These are phyloP conservation scores for Podaxis rugospora DNA, from an alignment of 768 basidiomycete species.

Conservation along the genomic window DNA sequence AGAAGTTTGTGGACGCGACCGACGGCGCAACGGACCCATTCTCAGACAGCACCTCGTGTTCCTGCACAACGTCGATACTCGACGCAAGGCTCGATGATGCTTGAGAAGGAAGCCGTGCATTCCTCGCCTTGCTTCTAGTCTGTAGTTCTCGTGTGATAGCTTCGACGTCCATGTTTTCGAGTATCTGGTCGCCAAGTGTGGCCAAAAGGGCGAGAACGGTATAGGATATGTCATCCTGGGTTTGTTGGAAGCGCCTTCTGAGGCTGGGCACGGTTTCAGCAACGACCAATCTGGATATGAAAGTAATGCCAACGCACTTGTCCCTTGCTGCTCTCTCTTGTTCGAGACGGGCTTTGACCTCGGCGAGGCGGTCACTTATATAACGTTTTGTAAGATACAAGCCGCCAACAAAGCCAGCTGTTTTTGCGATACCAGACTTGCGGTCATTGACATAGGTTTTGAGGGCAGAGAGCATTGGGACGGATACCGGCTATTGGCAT, in stretches of 20 bases:
- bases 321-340: slow-evolving; percentile 62
- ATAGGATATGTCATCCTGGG: slow-evolving; percentile 72
- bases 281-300: background rate
- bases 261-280: slow-evolving; percentile 38
- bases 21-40: slow-evolving; percentile 23
- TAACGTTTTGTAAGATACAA: slow-evolving; percentile 62
- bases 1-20: slow-evolving; percentile 4
- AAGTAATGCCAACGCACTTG: slow-evolving; percentile 43
- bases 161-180: slow-evolving; percentile 78
- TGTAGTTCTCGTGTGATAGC: slow-evolving; percentile 52
- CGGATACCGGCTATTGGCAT: slow-evolving; percentile 2
- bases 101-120: slow-evolving; percentile 5
- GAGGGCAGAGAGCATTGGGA: slow-evolving; percentile 6
- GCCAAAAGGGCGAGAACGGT: slow-evolving; percentile 70
- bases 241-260: slow-evolving; percentile 67
- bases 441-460: slow-evolving; percentile 44
- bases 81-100: slow-evolving; percentile 21
- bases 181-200: slow-evolving; percentile 58
- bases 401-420: slow-evolving; percentile 50
- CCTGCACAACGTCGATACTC: slow-evolving; percentile 37
- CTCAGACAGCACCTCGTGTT: slow-evolving; percentile 31
- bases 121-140: slow-evolving; percentile 21
- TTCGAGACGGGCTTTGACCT: slow-evolving; percentile 59
- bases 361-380: slow-evolving; percentile 56
- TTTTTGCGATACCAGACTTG: slow-evolving; percentile 40